Evolutionary conservation across 768 basidiomycete species (phyloP).

Genomic region (Chalciporus piperatus): DNA sequence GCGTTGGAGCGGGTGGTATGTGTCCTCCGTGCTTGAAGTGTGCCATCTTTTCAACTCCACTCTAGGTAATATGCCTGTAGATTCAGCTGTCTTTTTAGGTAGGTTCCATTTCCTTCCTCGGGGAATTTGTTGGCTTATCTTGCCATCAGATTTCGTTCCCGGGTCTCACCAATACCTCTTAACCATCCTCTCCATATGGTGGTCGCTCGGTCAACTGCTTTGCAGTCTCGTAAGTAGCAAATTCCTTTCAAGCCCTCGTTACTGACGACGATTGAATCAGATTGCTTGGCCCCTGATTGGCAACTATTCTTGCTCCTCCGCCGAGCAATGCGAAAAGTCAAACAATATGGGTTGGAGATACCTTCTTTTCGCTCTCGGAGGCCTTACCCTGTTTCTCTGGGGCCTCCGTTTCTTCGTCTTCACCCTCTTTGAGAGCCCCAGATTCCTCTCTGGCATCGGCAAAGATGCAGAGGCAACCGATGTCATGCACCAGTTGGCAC

Average conservation of each 20-base stretch:
- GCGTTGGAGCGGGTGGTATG: conserved; percentile 48
- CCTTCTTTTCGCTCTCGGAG: conserved; percentile 52
- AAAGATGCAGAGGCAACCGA: conserved; percentile 50
- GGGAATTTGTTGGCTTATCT: neutral
- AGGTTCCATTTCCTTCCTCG: neutral
- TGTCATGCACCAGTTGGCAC: conserved; percentile 47
- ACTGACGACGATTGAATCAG: conserved; percentile 22
- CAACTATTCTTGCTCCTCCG: conserved; percentile 47
- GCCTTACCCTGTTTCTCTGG: conserved; percentile 52
- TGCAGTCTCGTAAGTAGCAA: conserved; percentile 39
- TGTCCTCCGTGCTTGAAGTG: neutral
- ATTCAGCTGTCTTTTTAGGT: conserved; percentile 52
- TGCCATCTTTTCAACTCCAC: neutral
- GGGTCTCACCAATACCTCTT: conserved; percentile 56
- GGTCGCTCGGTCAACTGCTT: conserved; percentile 55
- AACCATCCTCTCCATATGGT: conserved; percentile 57
- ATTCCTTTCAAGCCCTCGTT: neutral
- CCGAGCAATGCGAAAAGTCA: conserved; percentile 35
- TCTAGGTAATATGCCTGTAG: conserved; percentile 54
- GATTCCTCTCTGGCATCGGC: conserved; percentile 54
- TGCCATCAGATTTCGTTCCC: conserved; percentile 46
- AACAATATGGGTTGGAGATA: conserved; percentile 68
- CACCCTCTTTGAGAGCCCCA: conserved; percentile 53
- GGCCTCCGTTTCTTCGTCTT: conserved; percentile 51
- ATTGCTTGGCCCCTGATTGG: conserved; percentile 60